Evolutionary conservation across 2,329 filamentous ascomycete genomes (phyloP).

Genomic region (Drechmeria coniospora): DNA sequence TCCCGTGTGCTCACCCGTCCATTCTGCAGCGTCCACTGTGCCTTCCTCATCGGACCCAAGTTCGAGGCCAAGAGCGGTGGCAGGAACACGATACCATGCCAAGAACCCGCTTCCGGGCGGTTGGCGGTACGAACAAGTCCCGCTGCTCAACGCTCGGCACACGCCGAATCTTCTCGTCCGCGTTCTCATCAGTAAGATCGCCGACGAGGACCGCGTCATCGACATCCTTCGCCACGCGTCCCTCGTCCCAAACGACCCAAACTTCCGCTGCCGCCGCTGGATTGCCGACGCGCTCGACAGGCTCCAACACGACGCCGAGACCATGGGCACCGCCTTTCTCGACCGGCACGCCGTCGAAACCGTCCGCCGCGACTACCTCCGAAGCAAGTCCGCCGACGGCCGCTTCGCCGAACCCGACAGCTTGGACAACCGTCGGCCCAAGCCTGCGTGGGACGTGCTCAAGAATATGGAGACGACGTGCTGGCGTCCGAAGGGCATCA

Average conservation of each 20-base stretch:
- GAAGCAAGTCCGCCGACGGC: constrained; percentile 13
- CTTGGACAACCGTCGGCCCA: constrained; percentile 6
- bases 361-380: constrained; percentile 18
- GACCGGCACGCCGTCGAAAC: constrained; percentile 22
- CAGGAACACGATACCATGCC: constrained; percentile 17
- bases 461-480: constrained; percentile 9
- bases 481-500: no score
- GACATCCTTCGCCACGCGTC: constrained; percentile 16
- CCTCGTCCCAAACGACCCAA: constrained; percentile 16
- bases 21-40: constrained; percentile 13
- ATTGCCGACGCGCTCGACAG: constrained; percentile 16
- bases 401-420: constrained; percentile 9
- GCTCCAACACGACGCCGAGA: constrained; percentile 17
- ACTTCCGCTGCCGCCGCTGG: constrained; percentile 26
- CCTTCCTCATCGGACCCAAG: constrained; percentile 16
- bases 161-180: constrained; percentile 19
- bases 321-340: constrained; percentile 19
- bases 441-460: constrained; percentile 16
- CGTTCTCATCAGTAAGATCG: constrained; percentile 22
- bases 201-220: constrained; percentile 16
- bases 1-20: no score
- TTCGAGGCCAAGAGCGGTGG: constrained; percentile 8
- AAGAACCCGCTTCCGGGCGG: constrained; percentile 9
- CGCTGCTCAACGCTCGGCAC: constrained; percentile 7
- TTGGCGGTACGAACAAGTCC: constrained; percentile 14